Conservation (phyloP, 495 filamentous ascomycete species). For the Aspergillus nidulans region DNA sequence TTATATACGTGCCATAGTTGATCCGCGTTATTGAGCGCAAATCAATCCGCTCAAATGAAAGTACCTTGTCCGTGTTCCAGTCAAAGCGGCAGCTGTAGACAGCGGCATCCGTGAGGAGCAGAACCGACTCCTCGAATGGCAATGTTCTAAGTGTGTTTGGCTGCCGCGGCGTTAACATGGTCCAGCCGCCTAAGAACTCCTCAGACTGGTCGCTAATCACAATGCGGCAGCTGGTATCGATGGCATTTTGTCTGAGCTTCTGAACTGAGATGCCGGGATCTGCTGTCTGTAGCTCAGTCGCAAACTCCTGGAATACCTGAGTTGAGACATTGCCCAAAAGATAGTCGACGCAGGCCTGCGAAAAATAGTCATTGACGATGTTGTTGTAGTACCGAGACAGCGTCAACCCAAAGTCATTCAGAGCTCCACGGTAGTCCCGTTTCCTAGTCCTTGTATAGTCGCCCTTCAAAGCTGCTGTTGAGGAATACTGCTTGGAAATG, state of each 20-base stretch:
- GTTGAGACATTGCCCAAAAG: conserved; percentile 83
- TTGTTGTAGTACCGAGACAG: conserved; percentile 66
- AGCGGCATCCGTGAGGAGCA: conserved; percentile 79
- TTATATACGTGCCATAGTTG: conserved; percentile 81
- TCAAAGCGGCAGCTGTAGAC: conserved; percentile 87
- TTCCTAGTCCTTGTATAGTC: conserved; percentile 90
- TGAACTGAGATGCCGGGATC: conserved; percentile 83
- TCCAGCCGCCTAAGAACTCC: conserved; percentile 83
- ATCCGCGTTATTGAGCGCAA: conserved; percentile 66
- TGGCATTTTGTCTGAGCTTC: conserved; percentile 79
- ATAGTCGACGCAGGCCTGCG: conserved; percentile 90
- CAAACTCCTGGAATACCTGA: conserved; percentile 85
- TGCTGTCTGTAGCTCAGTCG: conserved; percentile 77
- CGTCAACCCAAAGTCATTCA: conserved; percentile 90
- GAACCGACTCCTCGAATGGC: conserved; percentile 78
- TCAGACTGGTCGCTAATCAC: conserved; percentile 79
- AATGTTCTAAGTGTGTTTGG: conserved; percentile 59
- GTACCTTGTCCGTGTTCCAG: conserved; percentile 88
- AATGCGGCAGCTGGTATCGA: conserved; percentile 78
- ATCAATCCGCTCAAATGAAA: conserved; percentile 81
- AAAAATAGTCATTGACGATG: conserved; percentile 94
- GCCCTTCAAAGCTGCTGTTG: conserved; percentile 88
- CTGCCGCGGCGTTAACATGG: conserved; percentile 63
- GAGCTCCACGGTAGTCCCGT: conserved; percentile 82
- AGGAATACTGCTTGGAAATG: conserved; percentile 66